Percentiles rank a stretch among this genome's conserved stretches.
These are phyloP conservation scores for bread wheat (Triticum aestivum) DNA, from an alignment of 176 grass and related monocot genomes.

Conservation along the genomic window DNA sequence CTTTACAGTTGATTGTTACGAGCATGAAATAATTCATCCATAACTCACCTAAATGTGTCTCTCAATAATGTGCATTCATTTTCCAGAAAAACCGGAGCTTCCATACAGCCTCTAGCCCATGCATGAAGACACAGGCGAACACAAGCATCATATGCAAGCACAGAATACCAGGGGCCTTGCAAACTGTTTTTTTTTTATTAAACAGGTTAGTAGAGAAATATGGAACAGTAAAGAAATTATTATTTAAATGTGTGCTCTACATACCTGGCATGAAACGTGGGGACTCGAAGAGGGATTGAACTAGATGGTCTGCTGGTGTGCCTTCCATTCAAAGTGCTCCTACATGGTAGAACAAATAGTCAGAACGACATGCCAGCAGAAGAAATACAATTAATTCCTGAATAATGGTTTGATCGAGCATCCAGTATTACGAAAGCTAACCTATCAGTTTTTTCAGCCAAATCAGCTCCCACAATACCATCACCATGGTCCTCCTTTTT, in stretches of 20 bases:
- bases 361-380: slow-evolving; percentile 22
- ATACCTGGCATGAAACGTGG: slow-evolving; percentile 94
- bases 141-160: slow-evolving; percentile 98
- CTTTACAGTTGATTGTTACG: not conserved
- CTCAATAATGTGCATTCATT: slow-evolving; percentile 89
- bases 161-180: slow-evolving; percentile 97
- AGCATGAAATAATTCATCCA: slow-evolving; percentile 7
- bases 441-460: slow-evolving; percentile 58
- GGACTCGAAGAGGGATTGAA: slow-evolving; percentile 69
- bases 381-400: not conserved
- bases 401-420: slow-evolving; percentile 23
- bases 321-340: slow-evolving; percentile 39
- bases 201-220: slow-evolving; percentile 33
- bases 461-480: slow-evolving; percentile 37
- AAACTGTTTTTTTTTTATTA: slow-evolving; percentile 54
- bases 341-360: slow-evolving; percentile 32
- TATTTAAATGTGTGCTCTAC: slow-evolving; percentile 14
- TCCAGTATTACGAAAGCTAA: slow-evolving; percentile 38
- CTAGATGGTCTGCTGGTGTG: slow-evolving; percentile 59
- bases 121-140: slow-evolving; percentile 93
- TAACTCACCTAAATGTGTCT: slow-evolving; percentile 82
- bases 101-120: slow-evolving; percentile 96
- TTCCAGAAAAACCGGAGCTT: slow-evolving; percentile 94
- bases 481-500: slow-evolving; percentile 37
- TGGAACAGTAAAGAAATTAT: slow-evolving; percentile 17